Percentiles rank a stretch among this genome's conserved stretches.
phyloP scores from a whole-genome alignment of 805 yeast genomes.

The Ogataea chonburiensis region DNA sequence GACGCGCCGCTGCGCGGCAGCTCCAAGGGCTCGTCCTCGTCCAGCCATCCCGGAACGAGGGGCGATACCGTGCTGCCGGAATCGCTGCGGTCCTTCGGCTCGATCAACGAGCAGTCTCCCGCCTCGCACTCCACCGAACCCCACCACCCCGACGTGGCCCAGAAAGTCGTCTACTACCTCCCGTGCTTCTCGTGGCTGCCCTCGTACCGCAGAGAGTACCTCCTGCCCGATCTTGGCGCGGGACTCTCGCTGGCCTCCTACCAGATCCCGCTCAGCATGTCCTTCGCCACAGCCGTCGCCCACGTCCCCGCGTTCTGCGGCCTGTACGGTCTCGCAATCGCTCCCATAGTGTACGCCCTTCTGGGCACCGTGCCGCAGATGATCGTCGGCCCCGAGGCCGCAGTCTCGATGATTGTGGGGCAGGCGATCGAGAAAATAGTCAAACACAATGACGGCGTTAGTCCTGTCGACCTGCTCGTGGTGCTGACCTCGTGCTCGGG shows the following conservation, averaged over 20 bases:
- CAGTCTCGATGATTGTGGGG: conserved; percentile 79
- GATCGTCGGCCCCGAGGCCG: conserved; percentile 92
- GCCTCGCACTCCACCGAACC: neutral
- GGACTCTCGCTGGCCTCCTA: conserved; percentile 88
- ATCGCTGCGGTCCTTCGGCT: neutral
- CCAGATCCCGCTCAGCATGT: conserved; percentile 83
- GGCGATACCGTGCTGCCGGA: neutral
- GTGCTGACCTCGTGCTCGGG: conserved; percentile 77
- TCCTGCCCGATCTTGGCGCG: conserved; percentile 69
- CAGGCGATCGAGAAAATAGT: conserved; percentile 64
- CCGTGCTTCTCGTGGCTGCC: conserved; percentile 72
- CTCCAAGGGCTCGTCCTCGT: too few relatives aligned
- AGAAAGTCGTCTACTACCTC: conserved; percentile 56
- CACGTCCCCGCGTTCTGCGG: conserved; percentile 83
- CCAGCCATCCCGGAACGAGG: too few relatives aligned
- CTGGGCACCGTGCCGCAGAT: conserved; percentile 86
- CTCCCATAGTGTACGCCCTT: conserved; percentile 74
- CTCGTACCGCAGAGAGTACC: conserved; percentile 39
- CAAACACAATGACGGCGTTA: conserved; percentile 41
- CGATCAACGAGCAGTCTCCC: neutral
- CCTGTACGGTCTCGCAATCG: conserved; percentile 68
- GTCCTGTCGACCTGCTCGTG: conserved; percentile 57
- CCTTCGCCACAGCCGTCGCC: conserved; percentile 80
- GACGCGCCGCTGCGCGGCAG: too few relatives aligned
- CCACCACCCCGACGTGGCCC: neutral